Percentiles rank a stretch among this genome's conserved stretches.
Evolutionary conservation across 768 basidiomycete species (phyloP).

Genomic region (Hygrocybe punicea): DNA sequence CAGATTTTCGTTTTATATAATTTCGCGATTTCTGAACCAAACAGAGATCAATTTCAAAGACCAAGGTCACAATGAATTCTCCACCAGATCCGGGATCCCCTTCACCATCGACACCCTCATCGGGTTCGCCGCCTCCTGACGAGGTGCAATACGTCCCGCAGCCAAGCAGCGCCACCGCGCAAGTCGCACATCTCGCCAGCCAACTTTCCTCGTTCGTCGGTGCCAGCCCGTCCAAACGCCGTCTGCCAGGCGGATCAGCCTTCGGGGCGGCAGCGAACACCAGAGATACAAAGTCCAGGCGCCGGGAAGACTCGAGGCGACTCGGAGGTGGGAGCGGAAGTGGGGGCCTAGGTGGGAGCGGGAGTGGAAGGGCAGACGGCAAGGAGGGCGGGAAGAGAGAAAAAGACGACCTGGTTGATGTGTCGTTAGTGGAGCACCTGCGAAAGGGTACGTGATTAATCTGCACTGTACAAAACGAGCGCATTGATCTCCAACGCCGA

Average conservation of each 20-base stretch:
- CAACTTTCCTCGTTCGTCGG: conserved; percentile 1
- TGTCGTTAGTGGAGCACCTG: not conserved
- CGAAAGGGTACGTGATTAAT: conserved; percentile 2
- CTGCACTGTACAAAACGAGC: not conserved
- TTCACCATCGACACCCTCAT: conserved; percentile 6
- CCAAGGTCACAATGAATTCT: not conserved
- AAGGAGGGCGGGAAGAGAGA: conserved; percentile 6
- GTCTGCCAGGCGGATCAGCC: conserved; percentile 10
- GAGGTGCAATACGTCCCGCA: not conserved
- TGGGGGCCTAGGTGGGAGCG: not conserved
- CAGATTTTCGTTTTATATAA: no score
- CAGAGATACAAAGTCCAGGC: conserved; percentile 5
- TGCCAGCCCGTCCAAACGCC: not conserved
- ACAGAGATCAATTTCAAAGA: not conserved
- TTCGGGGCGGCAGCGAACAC: conserved; percentile 37
- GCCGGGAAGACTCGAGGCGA: conserved; percentile 2
- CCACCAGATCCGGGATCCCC: conserved; percentile 6
- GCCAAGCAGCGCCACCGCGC: not conserved
- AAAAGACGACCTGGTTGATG: conserved; percentile 8
- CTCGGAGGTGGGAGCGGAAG: not conserved
- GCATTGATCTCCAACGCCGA: not conserved
- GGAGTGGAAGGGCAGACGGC: not conserved
- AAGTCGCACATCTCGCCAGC: not conserved
- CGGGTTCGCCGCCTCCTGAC: conserved; percentile 6
- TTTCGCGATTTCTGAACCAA: not conserved